These are phyloP conservation scores for Phalaenopsis equestris DNA, from an alignment of 106 monocot genomes.

Conservation along the genomic window DNA sequence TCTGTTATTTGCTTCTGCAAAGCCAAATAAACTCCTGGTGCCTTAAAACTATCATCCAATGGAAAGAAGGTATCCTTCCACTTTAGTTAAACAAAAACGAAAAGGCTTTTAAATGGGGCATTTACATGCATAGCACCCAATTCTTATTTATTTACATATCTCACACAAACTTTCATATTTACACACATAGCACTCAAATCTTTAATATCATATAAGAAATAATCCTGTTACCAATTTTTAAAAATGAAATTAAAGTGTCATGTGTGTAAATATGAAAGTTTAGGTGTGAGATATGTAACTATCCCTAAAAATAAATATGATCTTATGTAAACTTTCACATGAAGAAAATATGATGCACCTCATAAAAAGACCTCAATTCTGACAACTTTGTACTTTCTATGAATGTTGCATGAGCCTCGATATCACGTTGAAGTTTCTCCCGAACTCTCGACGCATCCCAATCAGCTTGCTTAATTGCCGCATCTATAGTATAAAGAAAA, in stretches of 20 bases:
- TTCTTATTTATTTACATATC: too few relatives aligned
- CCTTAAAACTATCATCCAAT: neutral
- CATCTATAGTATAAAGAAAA: slow-evolving; percentile 20
- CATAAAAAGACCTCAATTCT: slow-evolving; percentile 33
- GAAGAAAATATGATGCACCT: slow-evolving; percentile 21
- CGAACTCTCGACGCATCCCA: slow-evolving; percentile 40
- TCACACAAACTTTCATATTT: too few relatives aligned
- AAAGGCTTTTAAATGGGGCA: too few relatives aligned
- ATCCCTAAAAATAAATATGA: too few relatives aligned
- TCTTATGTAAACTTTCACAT: neutral
- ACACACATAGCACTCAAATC: too few relatives aligned
- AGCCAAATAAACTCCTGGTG: neutral
- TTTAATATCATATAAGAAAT: too few relatives aligned
- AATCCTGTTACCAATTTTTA: too few relatives aligned
- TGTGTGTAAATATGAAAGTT: too few relatives aligned
- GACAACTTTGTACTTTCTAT: slow-evolving; percentile 30
- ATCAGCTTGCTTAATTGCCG: slow-evolving; percentile 31
- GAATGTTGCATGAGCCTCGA: slow-evolving; percentile 33
- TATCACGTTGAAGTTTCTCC: slow-evolving; percentile 46
- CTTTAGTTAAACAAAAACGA: neutral
- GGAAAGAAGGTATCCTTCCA: neutral
- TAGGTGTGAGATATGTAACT: too few relatives aligned
- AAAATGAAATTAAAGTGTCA: too few relatives aligned
- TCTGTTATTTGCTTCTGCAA: slow-evolving; percentile 40
- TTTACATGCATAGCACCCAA: too few relatives aligned